Base-by-base conservation (phyloP, 495 filamentous ascomycete species). In the Entonaema liquescens region DNA sequence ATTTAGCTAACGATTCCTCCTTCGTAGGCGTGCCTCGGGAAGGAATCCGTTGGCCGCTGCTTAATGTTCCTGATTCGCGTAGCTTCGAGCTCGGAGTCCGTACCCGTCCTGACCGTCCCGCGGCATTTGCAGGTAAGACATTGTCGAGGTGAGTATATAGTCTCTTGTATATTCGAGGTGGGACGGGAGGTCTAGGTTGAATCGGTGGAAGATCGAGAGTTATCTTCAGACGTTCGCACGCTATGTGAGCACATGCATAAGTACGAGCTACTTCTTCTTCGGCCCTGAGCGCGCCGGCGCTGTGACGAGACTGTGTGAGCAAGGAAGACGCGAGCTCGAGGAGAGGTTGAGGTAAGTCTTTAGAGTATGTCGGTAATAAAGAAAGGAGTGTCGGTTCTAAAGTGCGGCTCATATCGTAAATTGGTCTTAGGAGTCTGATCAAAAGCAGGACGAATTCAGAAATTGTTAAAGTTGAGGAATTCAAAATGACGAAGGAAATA, bases 161-260 rank as follows among this genome's bases (percentile, higher is more conserved):
- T 72, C 91, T 92, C 73, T 91, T 91, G 81, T 98, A 99, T 29
- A 91, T 84, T 71, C 88, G 87, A 9, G 93, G 94, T 38, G 89
- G 89, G 68, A 93, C 92, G 15, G 95, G 96, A 5, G 95, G 93
- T 17, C 88, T 89, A 12, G 92, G 89, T 60, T 91, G 85, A 40
- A 97, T 90, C 2, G 88, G 87, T 6, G 95, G 95, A 35, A 99
- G 89, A 77, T 93, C 89, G 68, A 99, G 86, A n/a, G 86, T 76
- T 71, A 90, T 90, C 73, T 93, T 94, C 54, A 98, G 85, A 65
- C 94, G 87, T 78, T 93, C 92, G 80, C 95, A 98, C 40, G 95
- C 95, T 35, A 99, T 87, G 78, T 98, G 90, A 1, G 93, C 92
- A 76, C 96, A 98, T 9, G 92, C 93, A 79, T 95, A 97, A 9